Base-by-base conservation (phyloP, 2,329 filamentous ascomycete genomes). In the Anthostomella pinea region DNA sequence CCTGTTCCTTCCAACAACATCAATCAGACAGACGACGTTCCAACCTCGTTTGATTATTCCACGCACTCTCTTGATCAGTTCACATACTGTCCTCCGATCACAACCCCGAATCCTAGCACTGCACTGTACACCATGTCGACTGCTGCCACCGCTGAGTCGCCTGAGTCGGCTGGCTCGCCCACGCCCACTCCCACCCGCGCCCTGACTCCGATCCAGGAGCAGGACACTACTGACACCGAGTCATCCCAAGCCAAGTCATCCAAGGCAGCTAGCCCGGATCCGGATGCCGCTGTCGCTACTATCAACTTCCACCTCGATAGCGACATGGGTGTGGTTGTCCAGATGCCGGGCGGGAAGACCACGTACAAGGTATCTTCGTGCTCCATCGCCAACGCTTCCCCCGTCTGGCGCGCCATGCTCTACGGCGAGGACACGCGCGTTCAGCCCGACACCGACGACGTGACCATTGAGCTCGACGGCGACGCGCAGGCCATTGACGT, bases 381-480 rank as follows among this genome's bases (percentile, higher is more conserved):
- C 14, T 34, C 37, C 4, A 7, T 56, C 18, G 40, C 45, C 6
- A 38, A 30, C 13, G 51, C 49, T 1, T 57, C 53, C 8, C 34
- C 43, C 5, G 39, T 48, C 20, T 55, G 51, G 49, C 43, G 48
- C 5, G 18, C 28, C 8, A 31, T 46, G 19, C 14, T 56, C 6
- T 50, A 48, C 26, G 28, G 23, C 1, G 22, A 41, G 23, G 21
- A 32, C 27, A 18, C 20, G 11, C 18, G 20, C 13, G 15, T 15
- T 3, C 35, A 22, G 11, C 16, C 29, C 16, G 18, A 17, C 21
- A 29, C n/a, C 3, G 32, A 31, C 8, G 26, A 40, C 9, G 35
- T 35, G 16, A 30, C 45, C 7, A 22, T 56, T 17, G 27, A 33
- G 8, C 20, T 54, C 11, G 30, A 42, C 3, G 50, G 45, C 4